Conservation (phyloP, 2,329 filamentous ascomycete genomes). For the Sporothrix schenckii region DNA sequence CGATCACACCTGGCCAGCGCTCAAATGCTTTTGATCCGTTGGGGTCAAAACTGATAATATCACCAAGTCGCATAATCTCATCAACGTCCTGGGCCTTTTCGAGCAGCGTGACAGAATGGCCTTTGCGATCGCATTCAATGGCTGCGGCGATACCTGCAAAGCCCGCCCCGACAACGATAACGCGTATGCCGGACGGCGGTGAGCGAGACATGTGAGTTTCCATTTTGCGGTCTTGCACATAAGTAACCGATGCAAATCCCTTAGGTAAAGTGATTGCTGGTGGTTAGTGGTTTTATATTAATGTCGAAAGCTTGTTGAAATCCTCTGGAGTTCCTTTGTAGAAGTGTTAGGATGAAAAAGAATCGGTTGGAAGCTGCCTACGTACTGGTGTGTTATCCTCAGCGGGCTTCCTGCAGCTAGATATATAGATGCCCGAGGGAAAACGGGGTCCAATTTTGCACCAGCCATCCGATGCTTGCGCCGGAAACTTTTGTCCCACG, state of each 20-base stretch:
- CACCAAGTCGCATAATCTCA: constrained; percentile 49
- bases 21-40: constrained; percentile 61
- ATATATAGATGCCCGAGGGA: too few relatives aligned
- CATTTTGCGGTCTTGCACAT: not conserved
- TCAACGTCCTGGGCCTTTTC: constrained; percentile 48
- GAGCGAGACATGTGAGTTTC: constrained; percentile 36
- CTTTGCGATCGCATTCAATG: constrained; percentile 61
- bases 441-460: too few relatives aligned
- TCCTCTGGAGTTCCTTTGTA: not conserved
- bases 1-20: constrained; percentile 57
- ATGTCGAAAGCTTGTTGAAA: not conserved
- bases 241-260: not conserved
- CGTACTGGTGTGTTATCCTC: too few relatives aligned
- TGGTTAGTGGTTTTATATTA: not conserved
- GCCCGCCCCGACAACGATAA: constrained; percentile 56
- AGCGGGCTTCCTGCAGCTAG: too few relatives aligned
- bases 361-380: too few relatives aligned
- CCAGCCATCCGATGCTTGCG: too few relatives aligned
- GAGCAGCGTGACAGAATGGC: constrained; percentile 51
- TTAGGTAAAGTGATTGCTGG: not conserved
- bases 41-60: constrained; percentile 57
- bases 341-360: too few relatives aligned
- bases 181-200: constrained; percentile 48
- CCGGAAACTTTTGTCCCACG: too few relatives aligned
- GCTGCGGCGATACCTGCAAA: constrained; percentile 63